These are phyloP conservation scores for Solanum hybrid DNA, from an alignment of 305 asterid species.

Conservation along the genomic window DNA sequence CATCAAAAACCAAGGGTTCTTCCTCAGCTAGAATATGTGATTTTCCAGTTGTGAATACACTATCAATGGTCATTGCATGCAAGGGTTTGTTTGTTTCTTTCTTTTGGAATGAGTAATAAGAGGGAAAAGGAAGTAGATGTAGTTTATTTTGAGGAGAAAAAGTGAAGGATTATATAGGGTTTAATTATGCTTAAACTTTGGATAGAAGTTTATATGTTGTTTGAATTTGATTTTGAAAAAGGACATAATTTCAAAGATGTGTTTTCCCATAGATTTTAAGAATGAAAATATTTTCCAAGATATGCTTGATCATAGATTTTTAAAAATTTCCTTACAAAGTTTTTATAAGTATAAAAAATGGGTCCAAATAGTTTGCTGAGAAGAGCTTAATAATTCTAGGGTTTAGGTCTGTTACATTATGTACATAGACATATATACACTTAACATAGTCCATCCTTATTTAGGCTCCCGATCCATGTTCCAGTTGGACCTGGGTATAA, in stretches of 20 bases:
- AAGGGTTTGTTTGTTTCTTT: not conserved
- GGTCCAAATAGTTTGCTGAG: too few species aligned
- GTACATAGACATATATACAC: too few species aligned
- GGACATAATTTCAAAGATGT: not conserved
- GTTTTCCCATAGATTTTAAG: not conserved
- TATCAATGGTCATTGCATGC: slow-evolving; percentile 49
- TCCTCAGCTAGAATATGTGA: slow-evolving; percentile 1
- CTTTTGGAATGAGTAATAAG: too few species aligned
- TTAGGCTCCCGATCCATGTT: too few species aligned
- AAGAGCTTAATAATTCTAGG: too few species aligned
- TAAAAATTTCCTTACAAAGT: too few species aligned
- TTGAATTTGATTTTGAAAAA: not conserved
- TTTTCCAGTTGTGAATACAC: slow-evolving; percentile 20
- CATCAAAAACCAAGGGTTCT: slow-evolving; percentile 34
- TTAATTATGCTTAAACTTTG: not conserved
- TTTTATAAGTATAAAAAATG: too few species aligned
- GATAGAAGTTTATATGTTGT: not conserved
- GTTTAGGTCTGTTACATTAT: too few species aligned
- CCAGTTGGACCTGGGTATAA: too few species aligned
- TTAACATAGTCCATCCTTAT: too few species aligned
- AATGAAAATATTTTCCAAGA: too few species aligned
- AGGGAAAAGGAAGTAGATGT: not conserved
- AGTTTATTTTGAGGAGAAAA: not conserved
- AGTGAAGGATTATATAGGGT: not conserved
- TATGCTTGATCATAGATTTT: too few species aligned